Base-by-base conservation (phyloP, 23 red algal genomes). In the Gracilaria gracilis region DNA sequence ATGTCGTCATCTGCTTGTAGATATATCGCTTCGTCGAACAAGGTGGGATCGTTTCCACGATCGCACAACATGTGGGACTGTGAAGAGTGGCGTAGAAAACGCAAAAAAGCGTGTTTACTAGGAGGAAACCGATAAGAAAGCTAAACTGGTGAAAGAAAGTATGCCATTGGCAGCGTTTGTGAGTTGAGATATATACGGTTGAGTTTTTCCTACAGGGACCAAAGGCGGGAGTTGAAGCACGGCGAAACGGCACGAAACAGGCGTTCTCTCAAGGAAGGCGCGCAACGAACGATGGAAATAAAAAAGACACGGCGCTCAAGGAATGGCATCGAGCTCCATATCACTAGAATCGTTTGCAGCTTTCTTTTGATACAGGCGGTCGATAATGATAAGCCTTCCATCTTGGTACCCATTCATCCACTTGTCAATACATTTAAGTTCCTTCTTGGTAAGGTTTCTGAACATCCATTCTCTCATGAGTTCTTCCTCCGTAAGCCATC, bases 391-490 rank as follows among this genome's bases (percentile, higher is more conserved):
- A 48, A 92, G 78, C 65, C 89, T 69, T 23, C 67, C 54, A 40
- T 73, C 89, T 38, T 65, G 77, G 70, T 92, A 92, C 19, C 67
- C 79, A 75, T 92, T 71, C 89, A 92, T 92, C 89, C 89, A 92
- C 20, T 78, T 74, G 66, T 92, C 80, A 50, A 84, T 84, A 74
- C 44, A 40, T 27, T 61, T 67, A 2, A 92, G 69, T 61, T 92
- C 89, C 51, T 92, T 83, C 89, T 92, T 92, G n/a, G 79, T 92
- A 17, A 92, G 69, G 65, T 92, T 84, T 37, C 79, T 67, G 36
- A 77, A 83, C 89, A 92, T 92, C 89, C 89, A 92, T 59, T 92
- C 80, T 40, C 89, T 74, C 89, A 92, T 92, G 12, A 92, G 57
- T 28, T 83, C 89, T 62, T 92, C 89, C 27, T 29, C 70, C 23